Conservation (phyloP, 352 stramenopile genomes). For the Phytophthora pseudosyringae region DNA sequence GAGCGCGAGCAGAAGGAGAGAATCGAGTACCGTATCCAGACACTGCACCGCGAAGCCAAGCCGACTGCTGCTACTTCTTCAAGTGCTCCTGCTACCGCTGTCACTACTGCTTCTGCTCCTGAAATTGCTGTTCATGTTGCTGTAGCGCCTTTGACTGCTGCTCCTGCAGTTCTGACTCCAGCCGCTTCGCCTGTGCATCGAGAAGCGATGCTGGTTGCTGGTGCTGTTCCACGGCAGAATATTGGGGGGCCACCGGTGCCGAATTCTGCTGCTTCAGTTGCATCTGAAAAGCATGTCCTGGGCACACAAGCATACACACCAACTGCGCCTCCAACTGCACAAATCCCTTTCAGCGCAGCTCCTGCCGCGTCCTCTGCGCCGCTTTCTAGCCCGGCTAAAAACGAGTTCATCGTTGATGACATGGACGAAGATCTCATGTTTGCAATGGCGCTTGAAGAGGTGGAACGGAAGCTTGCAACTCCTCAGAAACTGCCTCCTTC, state of each 20-base stretch:
- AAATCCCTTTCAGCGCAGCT: background rate
- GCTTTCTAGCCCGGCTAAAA: conserved; percentile 9
- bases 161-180: background rate
- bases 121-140: background rate
- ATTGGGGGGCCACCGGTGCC: background rate
- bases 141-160: background rate
- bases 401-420: conserved; percentile 73
- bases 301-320: background rate
- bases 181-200: background rate
- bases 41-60: conserved; percentile 31
- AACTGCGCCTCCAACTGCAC: background rate
- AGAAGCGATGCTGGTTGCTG: background rate
- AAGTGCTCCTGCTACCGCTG: background rate
- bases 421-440: conserved; percentile 73
- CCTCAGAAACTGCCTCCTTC: conserved; percentile 25
- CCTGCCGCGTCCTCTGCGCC: background rate
- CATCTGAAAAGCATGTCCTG: background rate
- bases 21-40: conserved; percentile 56
- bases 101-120: background rate
- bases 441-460: conserved; percentile 67
- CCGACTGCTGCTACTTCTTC: background rate
- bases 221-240: background rate
- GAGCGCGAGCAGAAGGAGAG: conserved; percentile 59
- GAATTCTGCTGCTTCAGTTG: background rate
- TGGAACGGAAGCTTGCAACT: conserved; percentile 54